Percentiles rank a stretch among this genome's conserved stretches.
Evolutionary conservation across 192 early-diverging fungal species (phyloP).

Genomic region (Backusella parvicylindrica): DNA sequence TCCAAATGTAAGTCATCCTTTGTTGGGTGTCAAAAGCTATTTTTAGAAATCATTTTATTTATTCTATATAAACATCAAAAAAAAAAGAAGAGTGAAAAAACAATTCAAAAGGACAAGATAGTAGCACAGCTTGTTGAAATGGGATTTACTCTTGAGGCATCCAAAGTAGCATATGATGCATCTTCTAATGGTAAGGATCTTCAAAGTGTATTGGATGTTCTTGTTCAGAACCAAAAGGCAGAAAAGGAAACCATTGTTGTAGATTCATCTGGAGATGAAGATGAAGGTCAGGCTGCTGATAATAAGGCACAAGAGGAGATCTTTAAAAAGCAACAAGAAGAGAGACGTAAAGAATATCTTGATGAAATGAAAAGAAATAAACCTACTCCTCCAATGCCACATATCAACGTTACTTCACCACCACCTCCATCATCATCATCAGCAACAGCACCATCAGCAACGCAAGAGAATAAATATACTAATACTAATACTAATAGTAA

Average conservation of each 20-base stretch:
- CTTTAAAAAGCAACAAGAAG: background rate
- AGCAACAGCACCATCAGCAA: too few relatives aligned
- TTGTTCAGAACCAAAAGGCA: background rate
- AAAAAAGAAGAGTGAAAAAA: too few relatives aligned
- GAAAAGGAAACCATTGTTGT: background rate
- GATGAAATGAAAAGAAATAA: conserved; percentile 1
- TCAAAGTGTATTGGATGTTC: background rate
- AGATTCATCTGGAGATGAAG: background rate
- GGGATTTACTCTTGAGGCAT: conserved; percentile 3
- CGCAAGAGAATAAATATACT: background rate
- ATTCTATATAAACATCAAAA: too few relatives aligned
- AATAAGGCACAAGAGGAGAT: background rate
- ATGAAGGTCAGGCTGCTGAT: background rate
- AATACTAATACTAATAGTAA: background rate
- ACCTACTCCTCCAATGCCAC: background rate
- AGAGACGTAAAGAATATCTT: background rate
- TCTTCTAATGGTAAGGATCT: background rate
- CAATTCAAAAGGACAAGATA: background rate
- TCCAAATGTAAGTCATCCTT: background rate
- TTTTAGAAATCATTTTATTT: background rate
- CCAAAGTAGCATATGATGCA: conserved; percentile 1
- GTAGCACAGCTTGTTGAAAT: background rate
- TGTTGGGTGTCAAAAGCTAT: background rate
- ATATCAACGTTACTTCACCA: background rate
- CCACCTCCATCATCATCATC: background rate